Evolutionary conservation across 2,329 filamentous ascomycete species (phyloP), one percentile per base, ranked within the genome.

Genomic region (Pseudogymnoascus sp.): DNA sequence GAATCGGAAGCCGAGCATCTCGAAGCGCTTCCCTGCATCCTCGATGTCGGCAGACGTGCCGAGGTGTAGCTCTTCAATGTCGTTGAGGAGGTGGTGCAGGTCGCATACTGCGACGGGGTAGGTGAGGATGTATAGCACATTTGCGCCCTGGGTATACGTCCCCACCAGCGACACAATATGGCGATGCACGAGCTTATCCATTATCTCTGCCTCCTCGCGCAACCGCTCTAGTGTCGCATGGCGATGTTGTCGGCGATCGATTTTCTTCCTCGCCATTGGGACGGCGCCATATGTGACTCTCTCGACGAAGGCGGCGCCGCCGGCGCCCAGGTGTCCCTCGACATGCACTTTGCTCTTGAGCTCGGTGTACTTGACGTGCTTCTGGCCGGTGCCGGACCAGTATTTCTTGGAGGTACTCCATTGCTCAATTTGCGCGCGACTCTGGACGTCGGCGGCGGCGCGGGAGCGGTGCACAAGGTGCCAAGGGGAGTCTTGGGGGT

Each of bases 61-160:
- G 2, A 69, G 65, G n/a, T 73, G 72, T 28, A 80, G 65, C 16
- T 65, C 67, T 28, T 79, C 77, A 11, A 81, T 65, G 63, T 80
- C 77, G 43, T 75, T 71, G 16, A 80, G 71, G 8, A 81, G 70
- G 33, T 66, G 70, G 60, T 71, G 71, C 38, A 81, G 67, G 63
- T 77, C 78, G 69, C 78, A 80, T 6, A 77, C 71, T 18, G 78
- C 78, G 25, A 75, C 78, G 9, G 78, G 78, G 74, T 77, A 80
- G 30, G 79, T 72, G 39, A 80, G 71, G 9, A 81, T 68, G 61
- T 76, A 79, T 4, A 81, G 66, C 61, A 77, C 71, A 62, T 74
- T 72, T 8, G 67, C 69, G 22, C 72, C 72, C 5, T 73, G 70
- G 39, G 75, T 75, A 64, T 81, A 81, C 1, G 78, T 77, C 1